Evolutionary conservation across 345 rosid species (phyloP).

Genomic region (Gossypium ekmanianum): DNA sequence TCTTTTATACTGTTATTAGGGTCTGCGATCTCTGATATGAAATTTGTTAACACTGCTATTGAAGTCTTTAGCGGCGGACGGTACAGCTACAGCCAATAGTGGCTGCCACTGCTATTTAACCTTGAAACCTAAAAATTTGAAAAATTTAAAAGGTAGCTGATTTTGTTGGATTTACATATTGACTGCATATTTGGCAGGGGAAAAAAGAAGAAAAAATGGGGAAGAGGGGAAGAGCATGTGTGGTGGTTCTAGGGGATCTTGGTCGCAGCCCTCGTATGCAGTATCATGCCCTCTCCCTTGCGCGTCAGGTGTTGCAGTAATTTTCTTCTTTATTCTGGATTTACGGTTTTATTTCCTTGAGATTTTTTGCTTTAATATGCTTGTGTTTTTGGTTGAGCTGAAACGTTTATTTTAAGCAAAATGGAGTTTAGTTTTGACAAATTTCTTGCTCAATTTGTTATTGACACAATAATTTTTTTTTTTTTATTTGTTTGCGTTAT

Average conservation of each 20-base stretch:
- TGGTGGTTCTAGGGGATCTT: slow-evolving; percentile 89
- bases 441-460: background rate
- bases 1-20: background rate
- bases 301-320: slow-evolving; percentile 58
- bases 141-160: too few relatives aligned
- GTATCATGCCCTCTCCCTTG: slow-evolving; percentile 91
- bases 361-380: background rate
- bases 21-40: background rate
- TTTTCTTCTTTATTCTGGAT: background rate
- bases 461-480: background rate
- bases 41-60: background rate
- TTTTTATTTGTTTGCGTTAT: background rate
- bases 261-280: slow-evolving; percentile 99
- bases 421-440: background rate
- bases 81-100: too few relatives aligned
- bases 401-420: background rate
- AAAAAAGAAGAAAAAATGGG: too few relatives aligned
- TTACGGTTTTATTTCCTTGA: background rate
- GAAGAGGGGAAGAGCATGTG: slow-evolving; percentile 72
- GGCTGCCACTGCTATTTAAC: too few relatives aligned
- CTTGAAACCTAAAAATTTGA: too few relatives aligned
- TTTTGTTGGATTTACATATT: too few relatives aligned
- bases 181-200: too few relatives aligned
- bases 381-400: background rate
- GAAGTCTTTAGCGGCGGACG: background rate